phyloP scores from a whole-genome alignment of 805 yeast genomes.

The Starmerella scarabaei region DNA sequence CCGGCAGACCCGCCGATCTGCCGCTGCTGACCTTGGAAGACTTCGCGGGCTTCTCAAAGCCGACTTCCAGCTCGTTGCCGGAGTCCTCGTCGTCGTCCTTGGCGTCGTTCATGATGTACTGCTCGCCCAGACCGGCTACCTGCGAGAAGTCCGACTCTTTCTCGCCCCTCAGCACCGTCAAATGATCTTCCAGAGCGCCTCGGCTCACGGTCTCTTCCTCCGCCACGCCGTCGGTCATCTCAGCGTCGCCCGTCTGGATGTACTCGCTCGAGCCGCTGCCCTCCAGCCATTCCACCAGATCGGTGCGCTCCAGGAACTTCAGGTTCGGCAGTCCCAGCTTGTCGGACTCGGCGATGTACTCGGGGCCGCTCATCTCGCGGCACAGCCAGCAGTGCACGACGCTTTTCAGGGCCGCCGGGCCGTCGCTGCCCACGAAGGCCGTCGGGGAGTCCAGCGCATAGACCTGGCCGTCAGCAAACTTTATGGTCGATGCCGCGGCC shows the following conservation, averaged over 20 bases:
- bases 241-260: slow-evolving; percentile 25
- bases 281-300: slow-evolving; percentile 65
- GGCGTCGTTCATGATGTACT: slow-evolving; percentile 19
- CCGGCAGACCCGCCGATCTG: slow-evolving; percentile 9
- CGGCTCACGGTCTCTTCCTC: slow-evolving; percentile 5
- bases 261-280: slow-evolving; percentile 55
- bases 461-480: slow-evolving; percentile 4
- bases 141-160: slow-evolving; percentile 28
- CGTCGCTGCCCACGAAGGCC: slow-evolving; percentile 13
- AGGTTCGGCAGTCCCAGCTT: slow-evolving; percentile 51
- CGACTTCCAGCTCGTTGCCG: neutral
- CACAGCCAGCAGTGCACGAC: slow-evolving; percentile 50
- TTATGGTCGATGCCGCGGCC: slow-evolving; percentile 3
- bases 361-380: slow-evolving; percentile 62
- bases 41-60: neutral
- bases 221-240: slow-evolving; percentile 7
- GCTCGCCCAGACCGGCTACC: slow-evolving; percentile 28
- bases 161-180: slow-evolving; percentile 29
- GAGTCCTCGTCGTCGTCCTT: slow-evolving; percentile 11
- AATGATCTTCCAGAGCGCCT: slow-evolving; percentile 31
- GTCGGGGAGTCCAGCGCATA: slow-evolving; percentile 11
- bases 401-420: slow-evolving; percentile 11
- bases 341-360: slow-evolving; percentile 64
- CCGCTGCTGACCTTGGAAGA: neutral
- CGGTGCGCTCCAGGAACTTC: slow-evolving; percentile 74